These are phyloP conservation scores for Aegilops umbellulata DNA, from an alignment of 176 grass and related monocot genomes.

Conservation along the genomic window DNA sequence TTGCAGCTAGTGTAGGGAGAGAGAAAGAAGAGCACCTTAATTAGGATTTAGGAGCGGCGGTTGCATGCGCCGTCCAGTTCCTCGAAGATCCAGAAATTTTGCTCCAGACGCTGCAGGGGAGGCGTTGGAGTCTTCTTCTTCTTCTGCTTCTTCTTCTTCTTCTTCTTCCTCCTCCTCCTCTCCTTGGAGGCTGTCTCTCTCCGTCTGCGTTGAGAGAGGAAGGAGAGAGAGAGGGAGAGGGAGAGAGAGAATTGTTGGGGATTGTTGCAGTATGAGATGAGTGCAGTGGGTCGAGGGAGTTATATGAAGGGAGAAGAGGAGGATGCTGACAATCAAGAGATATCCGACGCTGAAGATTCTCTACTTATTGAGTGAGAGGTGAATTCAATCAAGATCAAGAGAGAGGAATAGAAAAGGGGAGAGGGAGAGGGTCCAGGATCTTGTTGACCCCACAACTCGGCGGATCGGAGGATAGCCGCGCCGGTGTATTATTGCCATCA, in stretches of 20 bases:
- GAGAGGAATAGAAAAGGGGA: neutral
- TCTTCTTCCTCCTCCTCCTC: too few species aligned
- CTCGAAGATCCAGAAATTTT: neutral
- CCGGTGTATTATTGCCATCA: conserved; percentile 28
- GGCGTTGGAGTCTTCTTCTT: conserved; percentile 2
- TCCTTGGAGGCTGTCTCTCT: neutral
- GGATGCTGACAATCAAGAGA: conserved; percentile 50
- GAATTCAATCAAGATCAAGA: conserved; percentile 8
- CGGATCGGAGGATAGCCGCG: conserved; percentile 5
- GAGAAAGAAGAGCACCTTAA: conserved; percentile 25
- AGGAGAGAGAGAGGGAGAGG: neutral
- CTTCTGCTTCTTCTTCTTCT: neutral
- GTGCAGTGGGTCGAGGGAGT: conserved; percentile 28
- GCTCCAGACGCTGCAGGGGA: neutral
- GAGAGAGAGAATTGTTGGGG: neutral
- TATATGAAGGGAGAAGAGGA: conserved; percentile 20
- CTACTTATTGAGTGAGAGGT: conserved; percentile 27
- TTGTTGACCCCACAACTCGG: conserved; percentile 37
- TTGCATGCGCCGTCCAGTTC: neutral
- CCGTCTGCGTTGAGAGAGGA: neutral
- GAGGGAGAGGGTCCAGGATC: conserved; percentile 26
- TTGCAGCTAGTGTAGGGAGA: neutral
- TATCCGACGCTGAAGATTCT: conserved; percentile 44
- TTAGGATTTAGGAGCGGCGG: neutral
- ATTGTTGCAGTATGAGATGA: neutral